Evolutionary conservation across 2,329 filamentous ascomycete species (phyloP).

Genomic region (Colletotrichum spinosum): DNA sequence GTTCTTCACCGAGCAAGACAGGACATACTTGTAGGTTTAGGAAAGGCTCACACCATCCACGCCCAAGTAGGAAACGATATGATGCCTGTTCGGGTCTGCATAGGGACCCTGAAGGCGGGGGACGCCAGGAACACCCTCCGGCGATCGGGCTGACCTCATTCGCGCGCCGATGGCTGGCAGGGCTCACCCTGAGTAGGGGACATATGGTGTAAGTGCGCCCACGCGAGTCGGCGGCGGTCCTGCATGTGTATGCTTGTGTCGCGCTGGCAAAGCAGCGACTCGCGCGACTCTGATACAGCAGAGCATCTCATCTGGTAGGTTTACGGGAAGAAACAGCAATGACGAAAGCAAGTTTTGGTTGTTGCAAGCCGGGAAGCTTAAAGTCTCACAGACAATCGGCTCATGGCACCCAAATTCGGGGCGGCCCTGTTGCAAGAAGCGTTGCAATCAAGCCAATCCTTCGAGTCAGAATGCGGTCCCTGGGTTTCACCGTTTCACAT

Average conservation of each 20-base stretch:
- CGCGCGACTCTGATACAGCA: background rate
- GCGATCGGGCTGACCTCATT: constrained; percentile 18
- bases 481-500: constrained; percentile 33
- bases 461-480: constrained; percentile 23
- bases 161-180: constrained; percentile 12
- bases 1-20: constrained; percentile 90
- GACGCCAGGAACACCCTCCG: constrained; percentile 17
- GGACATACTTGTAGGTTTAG: constrained; percentile 75
- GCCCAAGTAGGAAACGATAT: constrained; percentile 85
- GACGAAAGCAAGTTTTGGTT: constrained; percentile 35
- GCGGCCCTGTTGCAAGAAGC: constrained; percentile 1
- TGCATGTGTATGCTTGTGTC: constrained; percentile 7
- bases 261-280: constrained; percentile 17
- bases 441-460: constrained; percentile 6
- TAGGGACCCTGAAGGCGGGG: constrained; percentile 30
- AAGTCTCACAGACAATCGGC: constrained; percentile 16
- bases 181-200: background rate
- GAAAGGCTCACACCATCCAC: constrained; percentile 83
- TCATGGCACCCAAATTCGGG: background rate
- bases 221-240: constrained; percentile 13
- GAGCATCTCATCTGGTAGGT: constrained; percentile 34
- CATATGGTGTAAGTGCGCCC: constrained; percentile 11
- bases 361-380: constrained; percentile 12
- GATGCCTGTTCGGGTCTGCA: constrained; percentile 80
- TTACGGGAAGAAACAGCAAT: constrained; percentile 27